Evolutionary conservation across 2,329 filamentous ascomycete genomes (phyloP).

Genomic region (Alternaria longipes): DNA sequence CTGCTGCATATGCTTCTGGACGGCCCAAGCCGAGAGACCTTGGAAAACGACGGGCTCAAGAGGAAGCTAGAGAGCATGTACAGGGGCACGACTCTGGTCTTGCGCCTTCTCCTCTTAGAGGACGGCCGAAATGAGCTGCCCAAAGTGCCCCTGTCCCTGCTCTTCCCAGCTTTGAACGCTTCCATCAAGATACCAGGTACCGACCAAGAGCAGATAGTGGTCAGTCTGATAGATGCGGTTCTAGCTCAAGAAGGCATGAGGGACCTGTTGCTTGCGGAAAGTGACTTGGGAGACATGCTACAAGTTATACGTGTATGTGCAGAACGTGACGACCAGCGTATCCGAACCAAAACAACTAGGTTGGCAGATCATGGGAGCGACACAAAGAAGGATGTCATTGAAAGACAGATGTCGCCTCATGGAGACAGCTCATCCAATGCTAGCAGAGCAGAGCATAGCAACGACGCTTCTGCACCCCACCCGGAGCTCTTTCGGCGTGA

Average conservation of each 20-base stretch:
- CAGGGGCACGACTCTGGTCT: constrained; percentile 42
- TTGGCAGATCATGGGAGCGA: constrained; percentile 47
- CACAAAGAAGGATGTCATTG: constrained; percentile 53
- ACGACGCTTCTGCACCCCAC: constrained; percentile 21
- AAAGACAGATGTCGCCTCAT: constrained; percentile 12
- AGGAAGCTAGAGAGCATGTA: constrained; percentile 37
- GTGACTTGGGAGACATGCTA: constrained; percentile 71
- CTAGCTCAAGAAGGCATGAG: constrained; percentile 62
- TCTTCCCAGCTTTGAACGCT: constrained; percentile 46
- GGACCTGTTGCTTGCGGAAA: constrained; percentile 67
- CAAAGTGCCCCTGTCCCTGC: constrained; percentile 45
- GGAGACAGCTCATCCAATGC: constrained; percentile 21
- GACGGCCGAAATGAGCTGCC: constrained; percentile 46
- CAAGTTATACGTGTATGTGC: constrained; percentile 66
- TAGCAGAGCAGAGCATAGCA: constrained; percentile 20
- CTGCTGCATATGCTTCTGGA: constrained; percentile 65
- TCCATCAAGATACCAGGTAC: constrained; percentile 41
- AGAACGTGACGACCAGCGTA: constrained; percentile 43
- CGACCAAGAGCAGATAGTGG: constrained; percentile 56
- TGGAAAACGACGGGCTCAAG: constrained; percentile 31
- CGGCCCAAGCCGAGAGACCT: constrained; percentile 32
- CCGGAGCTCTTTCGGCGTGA: constrained; percentile 25
- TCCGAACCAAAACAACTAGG: constrained; percentile 23
- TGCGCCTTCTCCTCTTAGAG: constrained; percentile 44
- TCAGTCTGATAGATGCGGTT: constrained; percentile 58